Conservation (phyloP, 768 basidiomycete genomes). For the Leccinum rimulosum region DNA sequence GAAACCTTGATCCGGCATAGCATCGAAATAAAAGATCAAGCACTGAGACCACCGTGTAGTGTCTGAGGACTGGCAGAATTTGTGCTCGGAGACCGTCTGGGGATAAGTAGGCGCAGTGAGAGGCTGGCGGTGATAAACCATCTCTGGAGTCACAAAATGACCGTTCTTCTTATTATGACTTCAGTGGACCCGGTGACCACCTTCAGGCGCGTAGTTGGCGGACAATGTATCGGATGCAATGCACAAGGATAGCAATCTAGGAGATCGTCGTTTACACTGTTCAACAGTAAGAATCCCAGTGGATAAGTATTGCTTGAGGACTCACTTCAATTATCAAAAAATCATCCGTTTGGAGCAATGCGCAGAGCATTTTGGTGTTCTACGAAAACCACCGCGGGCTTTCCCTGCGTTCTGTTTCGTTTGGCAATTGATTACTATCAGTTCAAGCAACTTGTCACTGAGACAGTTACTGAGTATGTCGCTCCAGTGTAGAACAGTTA, state of each 20-base stretch:
- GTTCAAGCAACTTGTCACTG: background rate
- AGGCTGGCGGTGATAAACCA: background rate
- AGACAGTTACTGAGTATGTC: background rate
- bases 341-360: too few species aligned
- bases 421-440: background rate
- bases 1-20: background rate
- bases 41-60: background rate
- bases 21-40: background rate
- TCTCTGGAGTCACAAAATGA: background rate
- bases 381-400: background rate
- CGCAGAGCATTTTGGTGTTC: background rate
- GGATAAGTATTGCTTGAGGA: too few species aligned
- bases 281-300: background rate
- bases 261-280: background rate
- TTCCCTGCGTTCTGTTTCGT: background rate
- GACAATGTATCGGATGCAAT: background rate
- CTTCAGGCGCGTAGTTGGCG: background rate
- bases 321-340: too few species aligned
- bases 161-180: too few species aligned
- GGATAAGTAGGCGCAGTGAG: background rate
- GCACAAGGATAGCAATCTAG: background rate
- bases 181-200: background rate
- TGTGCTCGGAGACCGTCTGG: background rate
- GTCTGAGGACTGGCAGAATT: background rate
- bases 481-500: background rate